phyloP scores from a whole-genome alignment of 169 alveolate species.

The Toxoplasma gondii region DNA sequence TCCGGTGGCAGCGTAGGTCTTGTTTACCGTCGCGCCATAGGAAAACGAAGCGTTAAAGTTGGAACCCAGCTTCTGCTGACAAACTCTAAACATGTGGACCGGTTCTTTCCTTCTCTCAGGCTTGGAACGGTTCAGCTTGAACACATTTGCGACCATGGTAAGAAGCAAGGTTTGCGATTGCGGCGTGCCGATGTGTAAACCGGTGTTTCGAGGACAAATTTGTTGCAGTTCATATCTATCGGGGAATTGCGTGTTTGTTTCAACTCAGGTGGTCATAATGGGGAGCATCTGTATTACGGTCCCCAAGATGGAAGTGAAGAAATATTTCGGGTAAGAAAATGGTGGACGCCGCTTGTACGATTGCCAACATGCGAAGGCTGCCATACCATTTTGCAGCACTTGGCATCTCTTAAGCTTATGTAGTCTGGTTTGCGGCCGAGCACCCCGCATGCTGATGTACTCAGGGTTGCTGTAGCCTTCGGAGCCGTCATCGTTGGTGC shows the following conservation, averaged over 20 bases:
- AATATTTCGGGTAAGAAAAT: slow-evolving; percentile 27
- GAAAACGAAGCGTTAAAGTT: not conserved
- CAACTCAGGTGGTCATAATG: slow-evolving; percentile 38
- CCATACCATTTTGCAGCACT: not conserved
- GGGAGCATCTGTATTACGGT: slow-evolving; percentile 54
- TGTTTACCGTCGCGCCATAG: not conserved
- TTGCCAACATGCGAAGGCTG: not conserved
- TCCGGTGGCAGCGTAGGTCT: not conserved
- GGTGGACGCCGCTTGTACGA: not conserved
- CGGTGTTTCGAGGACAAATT: not conserved
- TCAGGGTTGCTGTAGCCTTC: slow-evolving; percentile 12
- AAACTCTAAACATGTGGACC: not conserved
- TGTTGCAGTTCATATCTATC: not conserved
- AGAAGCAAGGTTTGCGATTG: not conserved
- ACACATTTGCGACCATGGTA: slow-evolving; percentile 16
- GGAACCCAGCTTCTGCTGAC: not conserved
- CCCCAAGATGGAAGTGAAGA: slow-evolving; percentile 46
- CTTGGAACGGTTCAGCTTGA: slow-evolving; percentile 2
- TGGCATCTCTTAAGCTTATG: not conserved
- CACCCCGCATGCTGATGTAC: too few relatives aligned
- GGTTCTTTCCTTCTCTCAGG: slow-evolving; percentile 2
- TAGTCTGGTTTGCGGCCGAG: too few relatives aligned
- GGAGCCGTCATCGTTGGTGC: slow-evolving; percentile 28
- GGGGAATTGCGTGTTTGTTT: not conserved
- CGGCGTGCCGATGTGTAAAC: not conserved